Percentiles rank a stretch among this genome's conserved stretches.
Conservation (phyloP, 768 basidiomycete species). For the Leccinum pellstonianum region DNA sequence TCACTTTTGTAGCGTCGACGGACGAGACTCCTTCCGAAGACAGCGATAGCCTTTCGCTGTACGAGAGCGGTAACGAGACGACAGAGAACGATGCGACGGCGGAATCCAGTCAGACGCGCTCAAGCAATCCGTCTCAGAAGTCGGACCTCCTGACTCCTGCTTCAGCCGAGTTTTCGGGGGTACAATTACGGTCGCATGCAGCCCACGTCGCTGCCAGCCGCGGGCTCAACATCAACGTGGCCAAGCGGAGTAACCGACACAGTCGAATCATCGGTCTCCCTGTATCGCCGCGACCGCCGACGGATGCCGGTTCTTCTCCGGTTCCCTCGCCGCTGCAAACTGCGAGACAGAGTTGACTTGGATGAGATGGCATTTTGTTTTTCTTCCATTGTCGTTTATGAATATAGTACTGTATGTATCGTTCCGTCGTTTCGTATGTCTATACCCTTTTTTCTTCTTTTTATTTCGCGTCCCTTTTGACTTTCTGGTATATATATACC, state of each 20-base stretch:
- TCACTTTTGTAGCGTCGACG: no score
- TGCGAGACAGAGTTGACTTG: slow-evolving; percentile 25
- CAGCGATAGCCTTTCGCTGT: no score
- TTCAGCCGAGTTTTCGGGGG: no score
- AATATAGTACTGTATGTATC: slow-evolving; percentile 10
- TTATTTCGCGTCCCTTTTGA: slow-evolving; percentile 1
- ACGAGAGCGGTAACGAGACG: no score
- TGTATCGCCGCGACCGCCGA: slow-evolving; percentile 35
- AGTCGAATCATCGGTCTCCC: slow-evolving; percentile 66
- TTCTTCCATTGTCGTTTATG: not conserved
- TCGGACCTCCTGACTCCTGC: no score
- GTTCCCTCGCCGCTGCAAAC: slow-evolving; percentile 22
- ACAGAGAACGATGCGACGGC: no score
- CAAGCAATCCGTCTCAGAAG: no score
- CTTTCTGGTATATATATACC: slow-evolving; percentile 18
- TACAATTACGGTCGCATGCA: no score
- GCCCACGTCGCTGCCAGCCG: no score
- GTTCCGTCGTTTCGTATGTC: slow-evolving; percentile 19
- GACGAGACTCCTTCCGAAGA: no score
- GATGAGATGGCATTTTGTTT: not conserved
- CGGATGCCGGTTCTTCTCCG: slow-evolving; percentile 14
- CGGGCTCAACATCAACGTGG: slow-evolving; percentile 1
- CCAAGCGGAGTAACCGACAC: slow-evolving; percentile 59
- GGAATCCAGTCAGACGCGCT: no score
- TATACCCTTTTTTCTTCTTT: slow-evolving; percentile 29